Conservation (phyloP, 2,329 filamentous ascomycete genomes). For the Cadophora sp. region DNA sequence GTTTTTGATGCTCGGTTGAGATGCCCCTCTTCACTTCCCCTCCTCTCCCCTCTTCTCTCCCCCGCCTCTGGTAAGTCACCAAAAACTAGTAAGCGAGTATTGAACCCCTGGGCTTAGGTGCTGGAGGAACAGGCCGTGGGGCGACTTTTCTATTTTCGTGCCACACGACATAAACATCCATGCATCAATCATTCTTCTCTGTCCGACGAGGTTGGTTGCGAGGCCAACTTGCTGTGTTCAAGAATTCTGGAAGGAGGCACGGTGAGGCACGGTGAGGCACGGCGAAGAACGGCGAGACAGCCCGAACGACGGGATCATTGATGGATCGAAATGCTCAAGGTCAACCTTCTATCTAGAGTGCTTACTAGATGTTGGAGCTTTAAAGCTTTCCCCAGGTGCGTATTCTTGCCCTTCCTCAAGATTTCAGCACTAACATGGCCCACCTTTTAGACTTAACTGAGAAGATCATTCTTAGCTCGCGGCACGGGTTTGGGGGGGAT, state of each 20-base stretch:
- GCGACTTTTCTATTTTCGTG: constrained; percentile 16
- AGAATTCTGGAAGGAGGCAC: not conserved
- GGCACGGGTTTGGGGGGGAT: not conserved
- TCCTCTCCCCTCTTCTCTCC: not conserved
- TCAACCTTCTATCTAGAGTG: not conserved
- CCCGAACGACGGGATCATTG: not conserved
- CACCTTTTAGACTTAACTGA: constrained; percentile 8
- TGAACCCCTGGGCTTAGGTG: constrained; percentile 7
- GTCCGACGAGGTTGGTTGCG: constrained; percentile 5
- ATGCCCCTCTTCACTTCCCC: not conserved
- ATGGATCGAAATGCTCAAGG: not conserved
- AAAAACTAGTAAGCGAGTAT: constrained; percentile 18
- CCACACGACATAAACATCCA: not conserved
- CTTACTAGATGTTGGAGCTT: not conserved
- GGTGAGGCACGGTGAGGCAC: no score
- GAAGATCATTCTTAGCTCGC: constrained; percentile 1
- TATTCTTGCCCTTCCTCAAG: not conserved
- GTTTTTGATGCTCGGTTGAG: not conserved
- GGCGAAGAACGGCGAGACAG: not conserved
- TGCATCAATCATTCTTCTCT: not conserved
- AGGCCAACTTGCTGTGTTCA: constrained; percentile 4
- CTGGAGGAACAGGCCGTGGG: not conserved
- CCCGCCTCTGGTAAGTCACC: constrained; percentile 7
- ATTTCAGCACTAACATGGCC: not conserved
- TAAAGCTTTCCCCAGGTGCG: not conserved